Percentiles rank a stretch among this genome's conserved stretches.
These are phyloP conservation scores for Pleurotus tuber-regium DNA, from an alignment of 768 basidiomycete species.

Conservation along the genomic window DNA sequence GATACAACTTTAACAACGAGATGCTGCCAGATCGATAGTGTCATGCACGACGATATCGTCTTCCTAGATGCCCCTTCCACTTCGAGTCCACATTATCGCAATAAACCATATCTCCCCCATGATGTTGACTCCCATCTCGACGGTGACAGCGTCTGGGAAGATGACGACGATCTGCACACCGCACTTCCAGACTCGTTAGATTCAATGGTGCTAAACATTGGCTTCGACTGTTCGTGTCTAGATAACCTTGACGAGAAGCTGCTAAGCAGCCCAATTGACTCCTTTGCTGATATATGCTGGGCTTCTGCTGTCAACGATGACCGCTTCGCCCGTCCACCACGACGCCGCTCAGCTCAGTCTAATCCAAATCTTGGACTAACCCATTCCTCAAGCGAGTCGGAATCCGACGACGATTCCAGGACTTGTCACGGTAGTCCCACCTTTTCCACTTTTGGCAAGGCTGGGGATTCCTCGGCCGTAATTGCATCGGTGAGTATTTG, in stretches of 20 bases:
- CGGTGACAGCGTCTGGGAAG: slow-evolving; percentile 8
- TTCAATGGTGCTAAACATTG: slow-evolving; percentile 22
- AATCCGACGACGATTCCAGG: slow-evolving; percentile 4
- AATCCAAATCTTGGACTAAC: slow-evolving; percentile 3
- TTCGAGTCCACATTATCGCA: background rate
- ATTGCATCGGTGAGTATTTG: slow-evolving; percentile 7
- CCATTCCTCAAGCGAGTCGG: slow-evolving; percentile 4
- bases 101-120: background rate
- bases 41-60: background rate
- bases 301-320: slow-evolving; percentile 34
- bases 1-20: background rate
- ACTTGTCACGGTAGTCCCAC: slow-evolving; percentile 8
- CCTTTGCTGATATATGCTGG: slow-evolving; percentile 43
- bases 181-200: background rate
- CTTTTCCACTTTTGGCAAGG: slow-evolving; percentile 1
- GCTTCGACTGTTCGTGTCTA: slow-evolving; percentile 39
- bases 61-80: slow-evolving; percentile 4
- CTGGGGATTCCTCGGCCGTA: slow-evolving; percentile 4
- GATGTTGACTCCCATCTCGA: slow-evolving; percentile 5
- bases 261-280: slow-evolving; percentile 34
- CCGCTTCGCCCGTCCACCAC: slow-evolving; percentile 2
- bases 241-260: slow-evolving; percentile 41
- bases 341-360: slow-evolving; percentile 1
- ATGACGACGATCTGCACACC: background rate
- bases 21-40: background rate